Percentiles rank a stretch among this genome's conserved stretches.
Evolutionary conservation across 2,329 filamentous ascomycete genomes (phyloP).

Genomic region (Aspergillaceae sp.): DNA sequence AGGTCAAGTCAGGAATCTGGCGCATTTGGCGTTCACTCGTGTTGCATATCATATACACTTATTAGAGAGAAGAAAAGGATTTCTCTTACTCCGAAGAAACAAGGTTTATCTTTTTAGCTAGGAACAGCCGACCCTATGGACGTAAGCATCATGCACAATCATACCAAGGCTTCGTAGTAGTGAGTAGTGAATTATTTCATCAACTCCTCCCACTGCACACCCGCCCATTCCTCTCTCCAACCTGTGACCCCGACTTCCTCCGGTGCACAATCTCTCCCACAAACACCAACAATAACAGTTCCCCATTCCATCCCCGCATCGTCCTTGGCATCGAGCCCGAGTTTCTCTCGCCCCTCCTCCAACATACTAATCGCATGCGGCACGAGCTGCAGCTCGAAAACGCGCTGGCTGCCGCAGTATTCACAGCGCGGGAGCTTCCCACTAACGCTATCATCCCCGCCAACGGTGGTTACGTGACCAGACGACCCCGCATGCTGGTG

Average conservation of each 20-base stretch:
- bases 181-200: slow-evolving; percentile 1
- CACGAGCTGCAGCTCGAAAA: slow-evolving; percentile 87
- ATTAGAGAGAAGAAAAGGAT: background rate
- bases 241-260: slow-evolving; percentile 56
- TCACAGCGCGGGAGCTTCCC: slow-evolving; percentile 61
- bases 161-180: background rate
- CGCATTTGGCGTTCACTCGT: slow-evolving; percentile 16
- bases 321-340: slow-evolving; percentile 50
- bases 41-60: background rate
- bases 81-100: background rate
- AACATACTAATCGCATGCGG: slow-evolving; percentile 84
- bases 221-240: slow-evolving; percentile 93
- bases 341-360: slow-evolving; percentile 59
- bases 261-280: slow-evolving; percentile 66
- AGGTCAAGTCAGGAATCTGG: slow-evolving; percentile 14
- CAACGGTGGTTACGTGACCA: slow-evolving; percentile 18
- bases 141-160: background rate
- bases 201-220: slow-evolving; percentile 91
- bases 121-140: background rate
- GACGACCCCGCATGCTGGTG: slow-evolving; percentile 6
- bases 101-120: no score
- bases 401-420: slow-evolving; percentile 64
- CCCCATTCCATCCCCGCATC: slow-evolving; percentile 95
- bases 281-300: slow-evolving; percentile 80
- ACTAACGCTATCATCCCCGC: slow-evolving; percentile 15